phyloP scores from a whole-genome alignment of 2,329 filamentous ascomycete species.

The Fusarium heterosporum region DNA sequence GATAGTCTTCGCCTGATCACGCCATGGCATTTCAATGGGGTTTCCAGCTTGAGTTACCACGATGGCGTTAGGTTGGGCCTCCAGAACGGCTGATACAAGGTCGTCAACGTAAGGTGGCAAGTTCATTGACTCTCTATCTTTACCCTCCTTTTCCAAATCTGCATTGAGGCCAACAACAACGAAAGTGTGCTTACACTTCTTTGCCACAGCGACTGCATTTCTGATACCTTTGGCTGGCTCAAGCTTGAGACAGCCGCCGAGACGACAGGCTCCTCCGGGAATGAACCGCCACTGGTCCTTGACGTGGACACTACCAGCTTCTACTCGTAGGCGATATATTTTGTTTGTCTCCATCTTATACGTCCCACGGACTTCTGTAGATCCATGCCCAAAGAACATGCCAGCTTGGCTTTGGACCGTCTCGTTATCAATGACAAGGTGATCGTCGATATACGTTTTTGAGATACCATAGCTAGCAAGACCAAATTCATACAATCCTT shows the following conservation, averaged over 20 bases:
- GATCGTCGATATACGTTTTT: constrained; percentile 50
- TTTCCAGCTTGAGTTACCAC: constrained; percentile 31
- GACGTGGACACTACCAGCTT: constrained; percentile 27
- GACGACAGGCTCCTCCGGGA: constrained; percentile 32
- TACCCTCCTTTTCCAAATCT: constrained; percentile 32
- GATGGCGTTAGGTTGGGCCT: constrained; percentile 14
- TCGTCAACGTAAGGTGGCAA: constrained; percentile 26
- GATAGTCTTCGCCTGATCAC: constrained; percentile 7
- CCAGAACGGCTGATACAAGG: constrained; percentile 17
- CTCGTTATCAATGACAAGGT: constrained; percentile 50
- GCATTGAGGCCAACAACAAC: constrained; percentile 23
- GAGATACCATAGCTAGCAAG: constrained; percentile 49
- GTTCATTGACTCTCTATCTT: constrained; percentile 24
- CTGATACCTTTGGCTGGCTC: constrained; percentile 13
- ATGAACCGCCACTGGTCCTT: constrained; percentile 16
- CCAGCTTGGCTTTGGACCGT: constrained; percentile 48
- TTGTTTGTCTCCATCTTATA: constrained; percentile 8
- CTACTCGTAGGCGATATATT: constrained; percentile 25
- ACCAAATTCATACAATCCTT: constrained; percentile 49
- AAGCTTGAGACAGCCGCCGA: constrained; percentile 30
- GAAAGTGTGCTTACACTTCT: constrained; percentile 17
- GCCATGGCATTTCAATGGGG: constrained; percentile 31
- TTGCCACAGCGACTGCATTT: constrained; percentile 12
- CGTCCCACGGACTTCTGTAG: constrained; percentile 46
- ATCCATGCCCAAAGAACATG: constrained; percentile 53